phyloP scores from a whole-genome alignment of 2,329 filamentous ascomycete genomes.

The Aureobasidium sp. region DNA sequence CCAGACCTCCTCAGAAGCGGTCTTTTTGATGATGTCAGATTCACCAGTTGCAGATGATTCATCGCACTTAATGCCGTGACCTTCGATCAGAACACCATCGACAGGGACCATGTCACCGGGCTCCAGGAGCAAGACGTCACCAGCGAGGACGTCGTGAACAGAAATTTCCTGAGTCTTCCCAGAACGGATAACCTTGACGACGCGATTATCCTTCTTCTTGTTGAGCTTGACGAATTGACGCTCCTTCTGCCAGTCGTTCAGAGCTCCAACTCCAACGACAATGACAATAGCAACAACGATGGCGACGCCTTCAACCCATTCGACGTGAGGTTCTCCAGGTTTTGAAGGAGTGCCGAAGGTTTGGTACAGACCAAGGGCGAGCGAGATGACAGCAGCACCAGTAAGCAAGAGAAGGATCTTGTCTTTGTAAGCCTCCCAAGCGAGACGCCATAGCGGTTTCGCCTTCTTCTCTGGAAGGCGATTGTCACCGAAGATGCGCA shows the following conservation, averaged over 20 bases:
- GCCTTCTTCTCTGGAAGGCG: conserved; percentile 61
- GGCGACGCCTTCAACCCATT: conserved; percentile 77
- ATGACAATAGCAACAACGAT: conserved; percentile 71
- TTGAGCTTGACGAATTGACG: conserved; percentile 74
- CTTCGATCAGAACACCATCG: conserved; percentile 62
- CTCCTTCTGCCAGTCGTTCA: conserved; percentile 78
- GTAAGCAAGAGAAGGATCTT: conserved; percentile 69
- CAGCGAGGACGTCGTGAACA: conserved; percentile 64
- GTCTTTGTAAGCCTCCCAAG: conserved; percentile 79
- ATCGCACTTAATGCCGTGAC: conserved; percentile 62
- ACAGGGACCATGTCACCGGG: conserved; percentile 66
- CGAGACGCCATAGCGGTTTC: conserved; percentile 62
- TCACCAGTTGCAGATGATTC: conserved; percentile 73
- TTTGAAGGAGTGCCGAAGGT: conserved; percentile 54
- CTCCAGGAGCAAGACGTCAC: conserved; percentile 66
- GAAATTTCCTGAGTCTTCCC: conserved; percentile 63
- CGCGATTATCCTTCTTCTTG: conserved; percentile 68
- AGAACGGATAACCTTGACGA: conserved; percentile 69
- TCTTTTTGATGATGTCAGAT: conserved; percentile 65
- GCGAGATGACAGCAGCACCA: conserved; percentile 63
- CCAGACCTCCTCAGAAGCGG: conserved; percentile 57
- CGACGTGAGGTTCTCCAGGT: conserved; percentile 51
- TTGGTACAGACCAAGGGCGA: conserved; percentile 69
- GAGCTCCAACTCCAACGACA: conserved; percentile 68
- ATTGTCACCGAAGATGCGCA: conserved; percentile 63